Base-by-base conservation (phyloP, 495 filamentous ascomycete species). In the Lepidopterella palustris region DNA sequence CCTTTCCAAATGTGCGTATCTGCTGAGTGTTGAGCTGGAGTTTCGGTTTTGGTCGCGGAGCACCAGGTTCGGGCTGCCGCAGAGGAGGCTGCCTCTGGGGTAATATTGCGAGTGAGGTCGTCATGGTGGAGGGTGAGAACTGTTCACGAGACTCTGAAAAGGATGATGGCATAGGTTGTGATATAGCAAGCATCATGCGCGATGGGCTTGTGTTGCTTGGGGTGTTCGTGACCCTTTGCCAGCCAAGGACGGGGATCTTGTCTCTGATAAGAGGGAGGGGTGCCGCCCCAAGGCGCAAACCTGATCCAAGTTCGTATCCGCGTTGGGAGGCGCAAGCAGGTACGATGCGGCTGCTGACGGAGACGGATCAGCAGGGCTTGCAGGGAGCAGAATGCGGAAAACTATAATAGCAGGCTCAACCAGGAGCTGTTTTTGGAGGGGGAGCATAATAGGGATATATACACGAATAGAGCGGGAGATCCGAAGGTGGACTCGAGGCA, bases 11-110 rank as follows among this genome's bases (percentile, higher is more conserved):
- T n/a, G 79, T 76, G 13, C 71, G 70, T 24, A 78, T 25, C 25
- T 60, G 66, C 10, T 54, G 75, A 51, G 90, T 96, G 75, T 95
- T 87, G 32, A 96, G 81, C 55, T 86, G 87, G 63, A 96, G 78
- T 74, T 88, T 87, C 1, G 90, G 90, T 71, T 82, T 84, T 24
- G 75, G 78, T 60, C 76, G 71, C 1, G 23, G 53, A 58, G 71
- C 68, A 72, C 68, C 62, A 54, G 69, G 75, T 39, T 65, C 73
- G 61, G 73, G 53, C 65, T 64, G 52, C 69, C 55, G 25, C 53
- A 53, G 42, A 59, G 58, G 20, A 45, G 52, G 55, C 55, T 55
- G 56, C 21, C 60, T 59, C 13, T 69, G 70, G 28, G 72, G 61
- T 58, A 72, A 56, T 53, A 74, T 65, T 53, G 72, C 60, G 28